These are phyloP conservation scores for Elsinoe fawcettii DNA, from an alignment of 2,329 filamentous ascomycete species.

Conservation along the genomic window DNA sequence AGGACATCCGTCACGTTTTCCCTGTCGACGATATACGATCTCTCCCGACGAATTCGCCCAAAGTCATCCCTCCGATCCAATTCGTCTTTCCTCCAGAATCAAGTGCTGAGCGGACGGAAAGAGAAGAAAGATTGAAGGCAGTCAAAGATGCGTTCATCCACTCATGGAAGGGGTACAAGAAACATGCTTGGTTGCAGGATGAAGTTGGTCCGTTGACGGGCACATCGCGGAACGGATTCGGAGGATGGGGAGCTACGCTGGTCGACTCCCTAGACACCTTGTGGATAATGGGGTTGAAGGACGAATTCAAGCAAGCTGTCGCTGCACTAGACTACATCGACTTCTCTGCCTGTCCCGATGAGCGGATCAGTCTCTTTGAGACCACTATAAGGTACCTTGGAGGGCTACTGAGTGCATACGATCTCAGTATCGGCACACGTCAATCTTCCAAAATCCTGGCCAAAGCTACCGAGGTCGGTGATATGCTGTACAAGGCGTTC, in stretches of 20 bases:
- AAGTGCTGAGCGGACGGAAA: constrained; percentile 49
- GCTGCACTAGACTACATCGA: constrained; percentile 52
- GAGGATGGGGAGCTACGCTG: constrained; percentile 82
- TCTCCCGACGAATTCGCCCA: constrained; percentile 63
- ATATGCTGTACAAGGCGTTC: constrained; percentile 58
- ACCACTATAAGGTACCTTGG: constrained; percentile 65
- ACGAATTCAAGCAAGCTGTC: constrained; percentile 59
- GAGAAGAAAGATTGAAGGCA: constrained; percentile 54
- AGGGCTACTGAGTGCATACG: constrained; percentile 61
- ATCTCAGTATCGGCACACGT: constrained; percentile 47
- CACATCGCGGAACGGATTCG: constrained; percentile 68
- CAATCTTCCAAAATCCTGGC: constrained; percentile 47
- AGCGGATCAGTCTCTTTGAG: constrained; percentile 59
- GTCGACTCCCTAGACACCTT: constrained; percentile 71
- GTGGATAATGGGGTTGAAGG: constrained; percentile 61
- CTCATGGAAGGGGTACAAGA: constrained; percentile 75
- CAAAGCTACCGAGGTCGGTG: constrained; percentile 57
- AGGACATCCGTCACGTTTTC: constrained; percentile 40
- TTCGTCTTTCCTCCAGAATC: constrained; percentile 60
- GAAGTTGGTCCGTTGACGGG: constrained; percentile 64
- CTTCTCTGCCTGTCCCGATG: constrained; percentile 47
- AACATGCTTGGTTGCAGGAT: constrained; percentile 76
- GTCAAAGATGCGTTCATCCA: constrained; percentile 69
- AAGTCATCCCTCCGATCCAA: constrained; percentile 68
- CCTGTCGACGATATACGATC: constrained; percentile 66